These are phyloP conservation scores for Nepenthes mirabilis DNA, from an alignment of 148 eudicot genomes.

Conservation along the genomic window DNA sequence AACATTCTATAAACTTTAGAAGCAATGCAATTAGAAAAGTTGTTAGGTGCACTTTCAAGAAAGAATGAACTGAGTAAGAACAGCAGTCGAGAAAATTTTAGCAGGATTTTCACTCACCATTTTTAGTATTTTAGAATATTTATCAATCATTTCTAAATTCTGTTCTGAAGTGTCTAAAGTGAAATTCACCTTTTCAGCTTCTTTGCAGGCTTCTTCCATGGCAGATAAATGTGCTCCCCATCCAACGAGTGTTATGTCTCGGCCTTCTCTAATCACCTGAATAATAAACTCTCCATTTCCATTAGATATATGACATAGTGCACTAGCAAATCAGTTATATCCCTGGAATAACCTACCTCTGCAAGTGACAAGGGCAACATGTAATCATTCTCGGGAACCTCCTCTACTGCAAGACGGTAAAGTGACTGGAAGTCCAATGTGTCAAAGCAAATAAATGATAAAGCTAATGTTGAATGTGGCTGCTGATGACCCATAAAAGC, in stretches of 20 bases:
- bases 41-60: background rate
- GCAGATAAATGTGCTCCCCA: slow-evolving; percentile 94
- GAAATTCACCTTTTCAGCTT: slow-evolving; percentile 69
- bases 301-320: slow-evolving; percentile 5
- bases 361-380: slow-evolving; percentile 87
- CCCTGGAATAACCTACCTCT: slow-evolving; percentile 44
- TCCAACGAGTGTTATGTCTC: slow-evolving; percentile 88
- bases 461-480: background rate
- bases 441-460: background rate
- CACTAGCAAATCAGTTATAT: background rate
- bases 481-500: slow-evolving; percentile 1
- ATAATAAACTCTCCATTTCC: background rate
- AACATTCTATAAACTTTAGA: no score
- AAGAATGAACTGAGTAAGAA: background rate
- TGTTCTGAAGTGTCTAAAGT: no score
- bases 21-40: no score
- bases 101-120: no score
- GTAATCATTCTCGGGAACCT: slow-evolving; percentile 85
- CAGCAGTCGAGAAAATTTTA: background rate
- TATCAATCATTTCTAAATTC: no score
- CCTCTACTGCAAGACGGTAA: slow-evolving; percentile 91
- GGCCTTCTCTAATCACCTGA: slow-evolving; percentile 84
- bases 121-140: no score
- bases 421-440: slow-evolving; percentile 50
- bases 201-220: slow-evolving; percentile 86